Evolutionary conservation across 164 flowering plant genomes (phyloP), one percentile per base, ranked within the genome.

Genomic region (Cinnamomum chago): DNA sequence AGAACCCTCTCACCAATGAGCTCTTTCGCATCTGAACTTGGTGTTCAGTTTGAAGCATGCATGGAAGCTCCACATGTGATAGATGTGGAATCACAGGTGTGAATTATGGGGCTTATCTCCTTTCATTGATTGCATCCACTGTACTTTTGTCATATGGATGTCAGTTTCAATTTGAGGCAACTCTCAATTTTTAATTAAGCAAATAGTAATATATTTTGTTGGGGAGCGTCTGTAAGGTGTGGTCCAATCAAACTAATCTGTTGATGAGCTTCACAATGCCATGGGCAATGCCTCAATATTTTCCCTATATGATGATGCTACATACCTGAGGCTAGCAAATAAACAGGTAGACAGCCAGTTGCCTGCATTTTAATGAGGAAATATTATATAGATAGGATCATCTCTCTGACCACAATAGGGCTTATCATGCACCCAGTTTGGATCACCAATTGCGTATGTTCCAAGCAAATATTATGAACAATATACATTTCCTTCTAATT

Each of bases 61-160:
- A 84, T 95, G 83, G 99, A 95, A 83, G 98, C 99, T 82, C 98
- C 97, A 72, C 99, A 95, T 87, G 95, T 95, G 62, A 90, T 95
- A 76, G 90, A 95, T 83, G 84, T 84, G 68, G 89, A 90, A 67
- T 85, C 93, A 52, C 97, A 93, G 96, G 99, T 93, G 52, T 51
- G 73, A 50, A 13, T 58, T 23, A 5, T 5, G 23, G 69, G 4
- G 20, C 27, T 68, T n/a, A 11, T n/a, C 24, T 25, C 33, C 5
- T 25, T 50, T n/a, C 23, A 23, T 35, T 72, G n/a, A 51, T 33
- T 67, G 68, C 65, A 62, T 73, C 15, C 22, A 40, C 33, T 75
- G 11, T 10, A 23, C 51, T 28, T 28, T 62, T 65, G 6, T 65
- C 70, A 40, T 5, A 50, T 23, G 50, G 17, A 12, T 24, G 72